Percentiles rank a stretch among this genome's conserved stretches.
These are phyloP conservation scores for Trametes elegans DNA, from an alignment of 768 basidiomycete species.

Conservation along the genomic window DNA sequence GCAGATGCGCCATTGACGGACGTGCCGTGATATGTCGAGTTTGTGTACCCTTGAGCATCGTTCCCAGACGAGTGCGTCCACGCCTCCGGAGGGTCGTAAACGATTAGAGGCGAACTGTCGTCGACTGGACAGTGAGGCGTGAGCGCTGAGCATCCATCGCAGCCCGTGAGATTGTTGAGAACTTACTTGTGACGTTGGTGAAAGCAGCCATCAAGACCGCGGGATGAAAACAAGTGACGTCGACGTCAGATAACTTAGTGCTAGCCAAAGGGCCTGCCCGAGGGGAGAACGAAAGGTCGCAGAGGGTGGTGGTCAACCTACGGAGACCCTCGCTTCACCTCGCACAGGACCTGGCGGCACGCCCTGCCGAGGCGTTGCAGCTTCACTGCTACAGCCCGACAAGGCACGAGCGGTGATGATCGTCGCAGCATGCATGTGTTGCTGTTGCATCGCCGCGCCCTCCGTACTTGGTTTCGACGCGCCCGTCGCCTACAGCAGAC, in stretches of 20 bases:
- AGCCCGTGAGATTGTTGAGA: not conserved
- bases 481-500: not conserved
- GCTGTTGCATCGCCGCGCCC: not conserved
- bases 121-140: conserved; percentile 43
- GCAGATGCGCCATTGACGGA: conserved; percentile 46
- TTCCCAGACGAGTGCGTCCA: conserved; percentile 46
- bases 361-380: no score
- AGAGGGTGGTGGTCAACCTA: conserved; percentile 5
- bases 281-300: conserved; percentile 13
- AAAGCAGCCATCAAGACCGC: conserved; percentile 31
- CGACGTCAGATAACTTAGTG: conserved; percentile 4
- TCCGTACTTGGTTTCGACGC: not conserved
- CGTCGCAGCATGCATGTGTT: conserved; percentile 1
- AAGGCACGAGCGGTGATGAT: not conserved
- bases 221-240: conserved; percentile 2
- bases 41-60: conserved; percentile 45
- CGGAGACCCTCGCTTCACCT: conserved; percentile 1
- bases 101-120: conserved; percentile 54
- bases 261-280: conserved; percentile 16
- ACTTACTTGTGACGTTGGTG: conserved; percentile 29
- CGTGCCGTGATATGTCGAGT: conserved; percentile 44
- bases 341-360: no score
- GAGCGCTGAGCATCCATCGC: not conserved
- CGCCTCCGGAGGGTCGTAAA: conserved; percentile 47
- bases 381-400: no score